Percentiles rank a stretch among this genome's conserved stretches.
phyloP scores from a whole-genome alignment of 208 protist genomes.

The Leishmania guyanensis region DNA sequence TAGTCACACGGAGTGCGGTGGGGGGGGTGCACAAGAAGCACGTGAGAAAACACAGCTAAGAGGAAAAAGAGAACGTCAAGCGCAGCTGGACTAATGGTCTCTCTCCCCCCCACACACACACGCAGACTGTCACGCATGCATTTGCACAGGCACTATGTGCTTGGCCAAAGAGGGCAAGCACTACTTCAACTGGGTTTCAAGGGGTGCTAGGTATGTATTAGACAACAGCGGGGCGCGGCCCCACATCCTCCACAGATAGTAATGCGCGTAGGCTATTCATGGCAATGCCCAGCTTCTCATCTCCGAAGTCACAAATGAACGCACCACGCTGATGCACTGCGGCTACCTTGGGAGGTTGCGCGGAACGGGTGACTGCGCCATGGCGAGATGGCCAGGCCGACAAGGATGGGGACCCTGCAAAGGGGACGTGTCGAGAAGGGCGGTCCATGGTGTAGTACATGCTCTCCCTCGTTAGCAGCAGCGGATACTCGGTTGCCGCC shows the following conservation, averaged over 20 bases:
- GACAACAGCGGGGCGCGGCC: constrained; percentile 9
- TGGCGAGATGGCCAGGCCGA: neutral
- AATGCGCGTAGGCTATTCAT: neutral
- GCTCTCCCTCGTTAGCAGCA: constrained; percentile 25
- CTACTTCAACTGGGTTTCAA: neutral
- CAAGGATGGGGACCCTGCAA: neutral
- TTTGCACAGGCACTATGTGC: neutral
- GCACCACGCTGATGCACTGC: neutral
- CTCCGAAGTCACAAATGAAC: constrained; percentile 3
- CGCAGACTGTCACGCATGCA: neutral
- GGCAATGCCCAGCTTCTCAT: neutral
- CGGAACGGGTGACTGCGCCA: neutral
- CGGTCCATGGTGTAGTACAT: constrained; percentile 15
- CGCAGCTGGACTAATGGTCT: neutral
- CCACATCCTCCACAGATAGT: neutral
- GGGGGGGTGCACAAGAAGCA: neutral
- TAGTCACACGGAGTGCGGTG: neutral
- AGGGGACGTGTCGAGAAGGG: neutral
- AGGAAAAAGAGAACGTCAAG: no score
- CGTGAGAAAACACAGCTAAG: neutral
- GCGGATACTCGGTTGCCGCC: constrained; percentile 11
- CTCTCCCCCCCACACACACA: neutral
- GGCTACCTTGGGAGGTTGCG: neutral
- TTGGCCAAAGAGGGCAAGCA: neutral
- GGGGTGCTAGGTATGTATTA: neutral